A percentile compares a stretch with the other conserved stretches of the same genome.
Evolutionary conservation across 139 green algal species (phyloP).

Genomic region (Asterochloris sp.): DNA sequence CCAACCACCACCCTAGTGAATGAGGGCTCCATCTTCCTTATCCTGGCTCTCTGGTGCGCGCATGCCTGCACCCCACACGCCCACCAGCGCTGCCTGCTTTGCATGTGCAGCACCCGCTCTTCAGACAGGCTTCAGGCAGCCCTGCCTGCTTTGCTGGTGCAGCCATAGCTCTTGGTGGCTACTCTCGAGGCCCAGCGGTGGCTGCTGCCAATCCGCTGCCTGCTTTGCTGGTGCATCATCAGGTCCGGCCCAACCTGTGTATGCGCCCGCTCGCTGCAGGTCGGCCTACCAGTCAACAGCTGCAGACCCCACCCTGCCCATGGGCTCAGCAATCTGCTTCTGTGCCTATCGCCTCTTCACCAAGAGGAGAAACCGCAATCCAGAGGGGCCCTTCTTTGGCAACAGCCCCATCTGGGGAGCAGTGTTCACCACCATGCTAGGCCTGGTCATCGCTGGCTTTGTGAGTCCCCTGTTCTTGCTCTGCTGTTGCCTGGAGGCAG

Average conservation of each 20-base stretch:
- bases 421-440: conserved; percentile 48
- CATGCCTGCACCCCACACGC: neutral
- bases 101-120: neutral
- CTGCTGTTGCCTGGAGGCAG: neutral
- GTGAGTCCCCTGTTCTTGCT: conserved; percentile 27
- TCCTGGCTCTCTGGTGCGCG: conserved; percentile 63
- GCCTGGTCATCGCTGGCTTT: conserved; percentile 46
- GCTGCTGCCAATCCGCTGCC: neutral
- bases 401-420: conserved; percentile 72
- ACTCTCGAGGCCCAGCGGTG: neutral
- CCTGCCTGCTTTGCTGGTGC: neutral
- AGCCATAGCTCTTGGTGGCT: neutral
- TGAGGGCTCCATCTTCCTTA: conserved; percentile 72
- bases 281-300: conserved; percentile 29
- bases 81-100: neutral
- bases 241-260: neutral
- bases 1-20: conserved; percentile 72
- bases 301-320: conserved; percentile 51
- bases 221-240: neutral
- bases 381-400: conserved; percentile 66
- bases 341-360: conserved; percentile 51
- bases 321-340: conserved; percentile 46
- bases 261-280: conserved; percentile 8
- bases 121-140: neutral
- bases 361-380: conserved; percentile 52